These are phyloP conservation scores for Colletotrichum tamarilloi DNA, from an alignment of 2,329 filamentous ascomycete species.

Conservation along the genomic window DNA sequence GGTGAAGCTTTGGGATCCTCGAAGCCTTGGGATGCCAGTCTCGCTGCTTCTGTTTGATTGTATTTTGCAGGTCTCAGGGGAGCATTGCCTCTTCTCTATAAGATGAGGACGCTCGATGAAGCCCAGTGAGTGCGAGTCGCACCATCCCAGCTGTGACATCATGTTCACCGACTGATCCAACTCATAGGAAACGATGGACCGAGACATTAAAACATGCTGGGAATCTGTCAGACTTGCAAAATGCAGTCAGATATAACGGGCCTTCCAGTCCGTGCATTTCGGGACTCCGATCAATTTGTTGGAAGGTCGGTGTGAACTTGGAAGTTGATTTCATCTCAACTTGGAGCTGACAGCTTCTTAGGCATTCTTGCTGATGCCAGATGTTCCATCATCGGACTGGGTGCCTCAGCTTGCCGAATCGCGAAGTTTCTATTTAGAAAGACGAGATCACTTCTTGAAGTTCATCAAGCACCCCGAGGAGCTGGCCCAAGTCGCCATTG, in stretches of 20 bases:
- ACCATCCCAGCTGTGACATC: slow-evolving; percentile 36
- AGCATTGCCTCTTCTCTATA: slow-evolving; percentile 5
- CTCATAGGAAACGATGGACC: slow-evolving; percentile 73
- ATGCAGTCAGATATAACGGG: slow-evolving; percentile 71
- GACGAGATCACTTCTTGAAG: slow-evolving; percentile 80
- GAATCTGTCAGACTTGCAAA: slow-evolving; percentile 70
- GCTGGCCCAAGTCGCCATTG: slow-evolving; percentile 74
- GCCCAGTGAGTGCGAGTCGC: slow-evolving; percentile 29
- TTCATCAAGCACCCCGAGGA: slow-evolving; percentile 88
- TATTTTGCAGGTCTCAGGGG: background rate
- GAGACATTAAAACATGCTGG: slow-evolving; percentile 68
- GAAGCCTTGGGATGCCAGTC: slow-evolving; percentile 19
- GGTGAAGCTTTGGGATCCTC: slow-evolving; percentile 4
- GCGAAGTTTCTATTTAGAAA: slow-evolving; percentile 78
- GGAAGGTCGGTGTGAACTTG: slow-evolving; percentile 74
- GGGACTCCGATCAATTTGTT: slow-evolving; percentile 87
- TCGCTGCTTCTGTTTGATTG: slow-evolving; percentile 1
- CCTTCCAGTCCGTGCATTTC: slow-evolving; percentile 72
- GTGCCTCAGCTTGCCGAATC: slow-evolving; percentile 72
- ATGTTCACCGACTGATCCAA: slow-evolving; percentile 23
- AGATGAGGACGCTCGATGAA: slow-evolving; percentile 31
- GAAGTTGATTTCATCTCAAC: background rate
- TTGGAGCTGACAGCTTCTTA: slow-evolving; percentile 48
- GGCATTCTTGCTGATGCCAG: slow-evolving; percentile 84
- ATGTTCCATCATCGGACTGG: slow-evolving; percentile 75